phyloP scores from a whole-genome alignment of 2,329 filamentous ascomycete species.

The Penicillium capsulatum region DNA sequence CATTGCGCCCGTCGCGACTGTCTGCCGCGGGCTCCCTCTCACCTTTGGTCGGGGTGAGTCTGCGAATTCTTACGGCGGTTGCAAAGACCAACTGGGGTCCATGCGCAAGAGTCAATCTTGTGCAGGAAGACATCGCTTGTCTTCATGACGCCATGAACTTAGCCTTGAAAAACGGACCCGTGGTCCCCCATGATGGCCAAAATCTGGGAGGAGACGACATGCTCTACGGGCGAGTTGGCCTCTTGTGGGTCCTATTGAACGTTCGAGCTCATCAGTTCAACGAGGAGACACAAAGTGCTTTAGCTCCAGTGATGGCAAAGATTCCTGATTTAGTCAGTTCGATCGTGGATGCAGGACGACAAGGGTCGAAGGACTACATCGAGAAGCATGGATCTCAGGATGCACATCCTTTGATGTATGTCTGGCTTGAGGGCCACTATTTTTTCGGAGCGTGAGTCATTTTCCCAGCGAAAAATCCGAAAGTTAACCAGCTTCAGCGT shows the following conservation, averaged over 20 bases:
- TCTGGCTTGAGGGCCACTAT: slow-evolving; percentile 36
- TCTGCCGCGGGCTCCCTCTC: slow-evolving; percentile 34
- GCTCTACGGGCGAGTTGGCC: slow-evolving; percentile 37
- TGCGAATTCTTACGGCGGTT: slow-evolving; percentile 26
- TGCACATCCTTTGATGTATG: slow-evolving; percentile 41
- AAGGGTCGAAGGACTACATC: slow-evolving; percentile 29
- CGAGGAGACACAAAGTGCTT: slow-evolving; percentile 12
- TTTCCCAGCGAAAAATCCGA: not conserved
- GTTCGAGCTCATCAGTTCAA: slow-evolving; percentile 28
- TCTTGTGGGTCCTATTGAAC: slow-evolving; percentile 37
- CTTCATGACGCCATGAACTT: slow-evolving; percentile 28
- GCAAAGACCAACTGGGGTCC: slow-evolving; percentile 10
- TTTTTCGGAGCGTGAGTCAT: slow-evolving; percentile 37
- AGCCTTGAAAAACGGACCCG: slow-evolving; percentile 28
- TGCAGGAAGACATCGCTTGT: slow-evolving; percentile 27
- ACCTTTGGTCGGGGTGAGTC: slow-evolving; percentile 25
- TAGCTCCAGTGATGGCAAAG: slow-evolving; percentile 24
- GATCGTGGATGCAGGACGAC: slow-evolving; percentile 33
- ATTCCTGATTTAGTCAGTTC: slow-evolving; percentile 31
- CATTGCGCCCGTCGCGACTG: slow-evolving; percentile 27
- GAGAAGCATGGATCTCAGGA: slow-evolving; percentile 28
- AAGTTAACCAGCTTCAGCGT: slow-evolving; percentile 19
- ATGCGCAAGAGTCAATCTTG: slow-evolving; percentile 12
- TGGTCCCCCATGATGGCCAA: slow-evolving; percentile 24
- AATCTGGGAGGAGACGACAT: slow-evolving; percentile 38